These are phyloP conservation scores for Tolypocladium tropicale DNA, from an alignment of 2,329 filamentous ascomycete species.

Conservation along the genomic window DNA sequence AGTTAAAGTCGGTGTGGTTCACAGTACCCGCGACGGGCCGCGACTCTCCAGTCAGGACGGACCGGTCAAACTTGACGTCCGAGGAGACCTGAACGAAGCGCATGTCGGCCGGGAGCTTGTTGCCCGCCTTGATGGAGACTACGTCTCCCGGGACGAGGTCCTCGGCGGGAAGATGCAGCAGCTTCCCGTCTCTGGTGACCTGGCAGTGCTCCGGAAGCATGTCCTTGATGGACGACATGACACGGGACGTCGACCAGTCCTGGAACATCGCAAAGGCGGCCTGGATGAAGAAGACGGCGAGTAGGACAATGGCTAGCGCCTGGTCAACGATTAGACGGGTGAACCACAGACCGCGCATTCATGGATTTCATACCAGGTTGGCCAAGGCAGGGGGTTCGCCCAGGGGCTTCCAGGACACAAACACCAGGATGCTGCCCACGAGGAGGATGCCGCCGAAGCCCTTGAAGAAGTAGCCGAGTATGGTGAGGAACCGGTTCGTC, in stretches of 20 bases:
- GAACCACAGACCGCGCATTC: neutral
- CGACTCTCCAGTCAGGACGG: constrained; percentile 62
- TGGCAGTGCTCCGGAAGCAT: constrained; percentile 70
- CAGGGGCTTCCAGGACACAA: constrained; percentile 67
- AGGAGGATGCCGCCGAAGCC: constrained; percentile 67
- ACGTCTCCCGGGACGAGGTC: constrained; percentile 66
- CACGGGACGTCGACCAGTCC: constrained; percentile 66
- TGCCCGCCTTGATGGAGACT: constrained; percentile 56
- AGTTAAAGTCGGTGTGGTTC: constrained; percentile 60
- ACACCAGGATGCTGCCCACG: constrained; percentile 59
- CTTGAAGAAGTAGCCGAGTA: constrained; percentile 63
- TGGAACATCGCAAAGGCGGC: constrained; percentile 61
- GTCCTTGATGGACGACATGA: constrained; percentile 70
- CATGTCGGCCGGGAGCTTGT: constrained; percentile 65
- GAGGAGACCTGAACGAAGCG: constrained; percentile 58
- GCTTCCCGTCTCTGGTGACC: constrained; percentile 48
- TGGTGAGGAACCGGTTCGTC: constrained; percentile 45
- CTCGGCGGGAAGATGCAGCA: constrained; percentile 36
- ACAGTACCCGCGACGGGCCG: constrained; percentile 52
- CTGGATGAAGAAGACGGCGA: constrained; percentile 59
- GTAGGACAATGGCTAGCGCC: constrained; percentile 62
- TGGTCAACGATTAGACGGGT: neutral
- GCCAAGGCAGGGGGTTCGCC: constrained; percentile 59
- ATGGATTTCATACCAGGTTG: constrained; percentile 35
- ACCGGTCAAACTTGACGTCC: constrained; percentile 63